Evolutionary conservation across 2,329 filamentous ascomycete genomes (phyloP).

Genomic region (Hymenoscyphus albidus): DNA sequence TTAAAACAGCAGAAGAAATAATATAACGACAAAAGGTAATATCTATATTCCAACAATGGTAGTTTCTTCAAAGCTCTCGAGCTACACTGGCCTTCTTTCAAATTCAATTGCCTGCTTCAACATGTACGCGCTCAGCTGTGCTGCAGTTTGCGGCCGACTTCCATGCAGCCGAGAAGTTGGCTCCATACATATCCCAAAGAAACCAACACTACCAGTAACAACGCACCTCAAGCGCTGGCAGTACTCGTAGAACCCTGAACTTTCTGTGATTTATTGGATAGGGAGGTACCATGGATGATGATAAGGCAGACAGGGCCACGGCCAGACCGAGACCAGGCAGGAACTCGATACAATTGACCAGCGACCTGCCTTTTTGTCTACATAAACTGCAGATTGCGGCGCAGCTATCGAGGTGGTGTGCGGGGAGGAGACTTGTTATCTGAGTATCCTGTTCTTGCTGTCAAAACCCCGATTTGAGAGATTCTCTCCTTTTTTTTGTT

Average conservation of each 20-base stretch:
- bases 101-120: too few species aligned
- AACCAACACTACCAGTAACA: neutral
- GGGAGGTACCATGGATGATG: neutral
- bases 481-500: neutral
- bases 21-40: too few species aligned
- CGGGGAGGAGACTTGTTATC: neutral
- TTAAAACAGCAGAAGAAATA: too few species aligned
- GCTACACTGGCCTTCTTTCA: too few species aligned
- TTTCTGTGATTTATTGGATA: neutral
- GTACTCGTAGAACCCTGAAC: neutral
- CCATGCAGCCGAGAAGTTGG: neutral
- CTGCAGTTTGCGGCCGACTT: neutral
- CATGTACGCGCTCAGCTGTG: neutral
- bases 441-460: neutral
- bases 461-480: neutral
- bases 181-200: neutral
- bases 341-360: neutral
- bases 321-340: neutral
- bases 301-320: neutral
- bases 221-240: neutral
- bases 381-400: neutral
- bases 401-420: neutral
- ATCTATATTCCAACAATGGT: too few species aligned
- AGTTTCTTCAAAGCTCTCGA: too few species aligned
- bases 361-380: neutral